Conservation (phyloP, 2,329 filamentous ascomycete genomes). For the Periconia macrospinosa region DNA sequence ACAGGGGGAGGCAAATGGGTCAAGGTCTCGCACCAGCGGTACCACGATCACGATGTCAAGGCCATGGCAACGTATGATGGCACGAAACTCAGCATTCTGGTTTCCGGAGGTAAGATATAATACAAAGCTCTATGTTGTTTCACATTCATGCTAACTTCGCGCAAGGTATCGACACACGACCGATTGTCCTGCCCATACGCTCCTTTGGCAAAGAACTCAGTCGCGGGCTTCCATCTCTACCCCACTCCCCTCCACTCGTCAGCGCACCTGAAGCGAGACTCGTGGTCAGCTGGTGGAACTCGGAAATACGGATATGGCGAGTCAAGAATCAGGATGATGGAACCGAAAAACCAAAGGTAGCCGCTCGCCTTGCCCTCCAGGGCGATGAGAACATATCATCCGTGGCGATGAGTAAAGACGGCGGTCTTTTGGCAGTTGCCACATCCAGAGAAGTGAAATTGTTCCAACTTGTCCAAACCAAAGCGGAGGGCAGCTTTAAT, state of each 20-base stretch:
- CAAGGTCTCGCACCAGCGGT: conserved; percentile 81
- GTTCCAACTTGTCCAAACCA: conserved; percentile 66
- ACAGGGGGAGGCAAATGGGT: conserved; percentile 60
- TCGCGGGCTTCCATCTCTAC: conserved; percentile 78
- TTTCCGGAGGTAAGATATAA: conserved; percentile 75
- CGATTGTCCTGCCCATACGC: conserved; percentile 78
- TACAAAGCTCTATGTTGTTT: not conserved
- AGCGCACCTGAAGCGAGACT: conserved; percentile 75
- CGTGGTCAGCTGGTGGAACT: conserved; percentile 89
- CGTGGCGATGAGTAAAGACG: conserved; percentile 70
- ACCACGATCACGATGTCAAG: conserved; percentile 94
- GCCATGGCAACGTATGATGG: conserved; percentile 89
- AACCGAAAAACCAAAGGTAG: conserved; percentile 47
- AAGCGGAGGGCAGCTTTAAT: conserved; percentile 57
- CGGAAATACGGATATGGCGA: conserved; percentile 82
- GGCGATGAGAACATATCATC: conserved; percentile 82
- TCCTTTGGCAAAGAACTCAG: conserved; percentile 80
- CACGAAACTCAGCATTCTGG: conserved; percentile 78
- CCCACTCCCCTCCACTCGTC: conserved; percentile 72
- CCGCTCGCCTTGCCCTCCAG: conserved; percentile 45
- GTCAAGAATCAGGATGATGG: conserved; percentile 54
- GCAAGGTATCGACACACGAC: conserved; percentile 79
- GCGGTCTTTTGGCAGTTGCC: conserved; percentile 73
- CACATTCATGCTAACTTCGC: conserved; percentile 27
- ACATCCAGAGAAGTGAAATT: conserved; percentile 75